Base-by-base conservation (phyloP, 164 flowering plant genomes). In the Nymphaea colorata region DNA sequence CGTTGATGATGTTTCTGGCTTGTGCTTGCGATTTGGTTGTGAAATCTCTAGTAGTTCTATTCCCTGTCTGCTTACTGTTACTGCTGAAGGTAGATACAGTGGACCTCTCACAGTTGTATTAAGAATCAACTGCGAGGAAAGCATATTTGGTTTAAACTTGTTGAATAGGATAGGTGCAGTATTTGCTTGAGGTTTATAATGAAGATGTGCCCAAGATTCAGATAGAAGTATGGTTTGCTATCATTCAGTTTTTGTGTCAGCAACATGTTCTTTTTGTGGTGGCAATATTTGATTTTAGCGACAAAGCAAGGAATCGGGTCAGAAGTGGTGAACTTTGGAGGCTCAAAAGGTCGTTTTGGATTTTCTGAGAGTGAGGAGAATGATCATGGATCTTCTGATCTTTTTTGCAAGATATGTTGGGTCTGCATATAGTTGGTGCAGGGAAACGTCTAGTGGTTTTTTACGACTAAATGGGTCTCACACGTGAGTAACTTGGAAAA, bases 41-140 rank as follows among this genome's bases (percentile, higher is more conserved):
- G 89, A 93, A 84, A 86, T 91, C 42, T 75, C 88, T 80, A 87
- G 89, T 86, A 86, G 72, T 74, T 81, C 82, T 41, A n/a, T 79
- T 59, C 88, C 93, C 11, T 89, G 96, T 76, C 79, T 91, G 62
- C 76, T 91, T 47, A 82, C 91, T 25, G 18, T 85, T 55, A 76
- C 78, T 7, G 81, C 83, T 69, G 89, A 88, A 82, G 98, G 97
- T 75, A 86, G 80, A 77, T 89, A 87, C 77, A 79, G 75, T 43
- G 89, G 87, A 70, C 93, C 89, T 6, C 74, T 94, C 73, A 74
- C 79, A 65, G 70, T 87, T 42, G 70, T 77, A 4, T 81, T 82
- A 36, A 91, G 91, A 81, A 82, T 89, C 69, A 91, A 94, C 76
- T 94, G 96, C 45, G 93, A 91, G 77, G 97, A 94, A 72, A 91